Percentiles rank a stretch among this genome's conserved stretches.
These are phyloP conservation scores for Arthrobotrys iridis DNA, from an alignment of 2,329 filamentous ascomycete genomes.

Conservation along the genomic window DNA sequence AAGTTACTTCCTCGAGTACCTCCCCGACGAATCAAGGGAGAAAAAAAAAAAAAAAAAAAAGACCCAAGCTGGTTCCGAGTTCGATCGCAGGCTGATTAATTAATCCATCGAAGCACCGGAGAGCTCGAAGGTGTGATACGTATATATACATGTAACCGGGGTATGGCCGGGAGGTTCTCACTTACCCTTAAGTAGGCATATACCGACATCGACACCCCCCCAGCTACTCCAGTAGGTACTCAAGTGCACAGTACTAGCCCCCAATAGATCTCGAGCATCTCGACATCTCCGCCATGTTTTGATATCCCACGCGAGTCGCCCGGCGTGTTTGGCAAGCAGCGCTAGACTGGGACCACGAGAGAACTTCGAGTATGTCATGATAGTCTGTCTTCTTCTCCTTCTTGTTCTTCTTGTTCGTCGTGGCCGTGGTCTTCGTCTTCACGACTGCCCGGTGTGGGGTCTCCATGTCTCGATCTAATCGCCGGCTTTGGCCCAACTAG, in stretches of 20 bases:
- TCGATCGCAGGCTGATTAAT: conserved; percentile 21
- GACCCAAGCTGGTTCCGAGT: neutral
- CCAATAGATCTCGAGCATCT: conserved; percentile 10
- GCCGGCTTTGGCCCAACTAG: neutral
- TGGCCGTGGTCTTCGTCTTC: no score
- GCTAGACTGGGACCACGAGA: conserved; percentile 6
- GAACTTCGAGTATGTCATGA: conserved; percentile 6
- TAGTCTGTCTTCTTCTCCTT: no score
- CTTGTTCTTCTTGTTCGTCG: no score
- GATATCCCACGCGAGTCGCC: conserved; percentile 40
- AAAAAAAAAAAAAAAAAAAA: no score
- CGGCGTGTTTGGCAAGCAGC: conserved; percentile 20
- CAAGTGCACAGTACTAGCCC: conserved; percentile 10
- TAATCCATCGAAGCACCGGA: neutral
- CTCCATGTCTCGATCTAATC: neutral
- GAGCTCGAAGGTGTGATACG: neutral
- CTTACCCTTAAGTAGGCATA: no score
- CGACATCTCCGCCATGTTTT: conserved; percentile 24
- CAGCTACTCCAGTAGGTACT: no score
- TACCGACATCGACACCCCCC: neutral
- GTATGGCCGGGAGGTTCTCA: neutral
- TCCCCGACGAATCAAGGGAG: no score
- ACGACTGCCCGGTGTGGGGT: conserved; percentile 1
- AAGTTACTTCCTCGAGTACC: conserved; percentile 8
- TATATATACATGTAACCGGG: neutral